Evolutionary conservation across 2,329 filamentous ascomycete genomes (phyloP).

Genomic region (Allantophomopsis lycopodina): DNA sequence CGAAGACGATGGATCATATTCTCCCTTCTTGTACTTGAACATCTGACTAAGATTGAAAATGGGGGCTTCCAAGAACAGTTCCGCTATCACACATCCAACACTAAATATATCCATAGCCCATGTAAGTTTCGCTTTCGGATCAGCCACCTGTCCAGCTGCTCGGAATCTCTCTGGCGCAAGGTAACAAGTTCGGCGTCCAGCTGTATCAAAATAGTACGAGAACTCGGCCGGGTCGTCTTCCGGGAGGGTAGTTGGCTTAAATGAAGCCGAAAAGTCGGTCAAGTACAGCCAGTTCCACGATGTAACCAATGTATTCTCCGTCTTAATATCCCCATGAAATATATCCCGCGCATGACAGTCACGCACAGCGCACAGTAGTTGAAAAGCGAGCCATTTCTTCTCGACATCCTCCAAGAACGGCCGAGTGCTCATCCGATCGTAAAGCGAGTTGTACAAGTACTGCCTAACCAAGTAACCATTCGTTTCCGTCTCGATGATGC

Average conservation of each 20-base stretch:
- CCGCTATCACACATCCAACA: conserved; percentile 89
- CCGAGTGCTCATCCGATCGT: conserved; percentile 90
- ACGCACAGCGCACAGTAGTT: conserved; percentile 79
- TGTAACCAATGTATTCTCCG: conserved; percentile 90
- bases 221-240: conserved; percentile 97
- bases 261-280: conserved; percentile 91
- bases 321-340: conserved; percentile 97
- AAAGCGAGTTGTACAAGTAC: conserved; percentile 91
- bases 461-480: conserved; percentile 90
- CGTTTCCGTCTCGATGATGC: conserved; percentile 80
- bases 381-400: conserved; percentile 97
- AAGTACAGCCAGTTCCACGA: conserved; percentile 99
- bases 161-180: conserved; percentile 88
- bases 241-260: conserved; percentile 86
- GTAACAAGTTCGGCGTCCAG: conserved; percentile 84
- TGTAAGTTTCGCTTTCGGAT: conserved; percentile 48
- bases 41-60: conserved; percentile 97
- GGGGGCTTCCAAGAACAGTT: conserved; percentile 86
- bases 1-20: conserved; percentile 76
- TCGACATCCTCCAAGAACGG: conserved; percentile 96
- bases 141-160: conserved; percentile 50
- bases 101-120: conserved; percentile 99
- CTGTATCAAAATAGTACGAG: conserved; percentile 94
- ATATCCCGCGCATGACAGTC: conserved; percentile 84
- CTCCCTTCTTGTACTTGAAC: conserved; percentile 83